Evolutionary conservation across 2,329 filamentous ascomycete species (phyloP).

Genomic region (Penicillium aurantiogriseum): DNA sequence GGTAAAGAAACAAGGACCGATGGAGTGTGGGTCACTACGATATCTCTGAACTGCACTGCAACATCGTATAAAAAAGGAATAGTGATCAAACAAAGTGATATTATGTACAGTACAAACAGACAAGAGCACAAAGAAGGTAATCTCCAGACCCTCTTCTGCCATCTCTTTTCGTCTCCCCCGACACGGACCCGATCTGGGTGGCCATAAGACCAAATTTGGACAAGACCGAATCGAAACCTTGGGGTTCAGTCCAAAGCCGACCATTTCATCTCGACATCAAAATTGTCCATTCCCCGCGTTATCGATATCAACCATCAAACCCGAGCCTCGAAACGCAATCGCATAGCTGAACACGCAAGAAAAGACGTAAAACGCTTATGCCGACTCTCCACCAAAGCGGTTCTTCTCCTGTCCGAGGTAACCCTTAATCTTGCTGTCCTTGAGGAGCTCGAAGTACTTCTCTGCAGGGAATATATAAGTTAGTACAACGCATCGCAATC

Average conservation of each 20-base stretch:
- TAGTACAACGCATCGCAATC: background rate
- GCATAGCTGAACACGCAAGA: slow-evolving; percentile 5
- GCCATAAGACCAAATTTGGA: background rate
- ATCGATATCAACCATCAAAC: background rate
- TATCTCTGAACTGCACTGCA: background rate
- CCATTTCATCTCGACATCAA: background rate
- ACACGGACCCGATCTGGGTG: background rate
- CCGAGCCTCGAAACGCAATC: background rate
- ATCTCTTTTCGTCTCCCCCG: slow-evolving; percentile 8
- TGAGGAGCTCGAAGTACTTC: slow-evolving; percentile 63
- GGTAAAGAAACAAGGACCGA: background rate
- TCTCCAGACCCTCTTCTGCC: slow-evolving; percentile 11
- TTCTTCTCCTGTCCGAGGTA: slow-evolving; percentile 65
- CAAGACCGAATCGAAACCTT: background rate
- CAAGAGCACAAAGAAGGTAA: slow-evolving; percentile 11
- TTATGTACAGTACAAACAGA: slow-evolving; percentile 29
- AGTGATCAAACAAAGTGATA: slow-evolving; percentile 29
- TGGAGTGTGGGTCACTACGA: background rate
- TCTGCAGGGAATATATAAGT: slow-evolving; percentile 45
- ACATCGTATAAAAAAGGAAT: slow-evolving; percentile 10
- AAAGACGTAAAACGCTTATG: slow-evolving; percentile 16
- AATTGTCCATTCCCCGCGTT: background rate
- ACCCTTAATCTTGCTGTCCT: slow-evolving; percentile 62
- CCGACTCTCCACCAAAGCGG: slow-evolving; percentile 45
- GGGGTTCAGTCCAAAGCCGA: background rate